Evolutionary conservation across 1,139 yeast species (phyloP).

Genomic region (Nakaseomyces uthaithaninus): DNA sequence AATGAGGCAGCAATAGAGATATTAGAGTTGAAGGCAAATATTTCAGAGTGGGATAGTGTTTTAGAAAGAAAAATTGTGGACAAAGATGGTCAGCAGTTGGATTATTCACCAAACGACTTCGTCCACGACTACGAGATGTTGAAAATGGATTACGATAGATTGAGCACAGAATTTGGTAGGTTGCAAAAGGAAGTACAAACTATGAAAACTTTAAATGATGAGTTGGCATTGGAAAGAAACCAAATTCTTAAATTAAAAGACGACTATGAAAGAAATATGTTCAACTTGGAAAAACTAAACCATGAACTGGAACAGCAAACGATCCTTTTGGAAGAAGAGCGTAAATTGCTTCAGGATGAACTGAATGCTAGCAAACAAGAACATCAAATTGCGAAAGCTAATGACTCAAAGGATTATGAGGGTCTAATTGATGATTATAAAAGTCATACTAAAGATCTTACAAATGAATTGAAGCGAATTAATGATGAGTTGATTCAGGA

Average conservation of each 20-base stretch:
- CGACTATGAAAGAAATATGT: conserved; percentile 31
- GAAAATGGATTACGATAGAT: conserved; percentile 36
- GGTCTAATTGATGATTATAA: conserved; percentile 54
- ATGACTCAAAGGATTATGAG: conserved; percentile 32
- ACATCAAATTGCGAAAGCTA: conserved; percentile 7
- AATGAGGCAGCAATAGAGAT: conserved; percentile 48
- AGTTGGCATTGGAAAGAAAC: conserved; percentile 34
- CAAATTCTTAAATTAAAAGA: conserved; percentile 31
- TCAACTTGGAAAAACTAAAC: conserved; percentile 35
- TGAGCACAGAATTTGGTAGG: conserved; percentile 36
- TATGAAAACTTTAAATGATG: conserved; percentile 29
- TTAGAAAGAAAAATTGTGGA: conserved; percentile 24
- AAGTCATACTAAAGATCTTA: conserved; percentile 42
- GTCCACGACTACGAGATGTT: conserved; percentile 32
- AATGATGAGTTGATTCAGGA: conserved; percentile 27
- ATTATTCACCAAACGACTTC: conserved; percentile 30
- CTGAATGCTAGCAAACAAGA: conserved; percentile 5
- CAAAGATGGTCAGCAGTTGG: conserved; percentile 14
- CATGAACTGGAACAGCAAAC: conserved; percentile 46
- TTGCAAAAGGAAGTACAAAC: conserved; percentile 29
- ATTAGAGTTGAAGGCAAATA: conserved; percentile 37
- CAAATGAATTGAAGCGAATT: conserved; percentile 33
- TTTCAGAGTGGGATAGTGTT: conserved; percentile 27
- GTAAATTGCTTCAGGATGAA: conserved; percentile 38
- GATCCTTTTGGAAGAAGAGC: conserved; percentile 51